Base-by-base conservation (phyloP, 371 early-diverging fungal species). In the Mortierella sp. region DNA sequence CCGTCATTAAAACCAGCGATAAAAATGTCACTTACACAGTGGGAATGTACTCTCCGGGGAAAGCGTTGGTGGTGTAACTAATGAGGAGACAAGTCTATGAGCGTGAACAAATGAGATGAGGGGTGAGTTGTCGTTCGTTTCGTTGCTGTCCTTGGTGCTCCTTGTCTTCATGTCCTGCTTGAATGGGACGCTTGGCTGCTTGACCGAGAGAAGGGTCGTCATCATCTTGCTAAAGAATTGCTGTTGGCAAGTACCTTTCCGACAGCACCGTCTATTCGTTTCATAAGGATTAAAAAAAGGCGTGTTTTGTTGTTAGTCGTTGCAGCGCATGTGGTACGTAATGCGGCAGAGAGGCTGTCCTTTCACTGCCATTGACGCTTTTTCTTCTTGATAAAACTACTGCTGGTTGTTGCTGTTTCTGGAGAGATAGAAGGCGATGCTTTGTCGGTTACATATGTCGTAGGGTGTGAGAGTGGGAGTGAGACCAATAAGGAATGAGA, bases 41-140 rank as follows among this genome's bases (percentile, higher is more conserved):
- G 78, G 98, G 98, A 79, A 98, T 97, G 88, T 98, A 98, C 91
- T 98, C 98, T 69, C 97, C 98, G 48, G 98, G 98, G 92, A 98
- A 99, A 37, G 98, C 98, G 90, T 98, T 98, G 79, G 98, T 97
- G 55, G 98, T 98, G 90, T 98, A 99, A 83, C 94, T 94, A 88
- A 98, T 98, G 76, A 99, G 91, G 55, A 98, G 92, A 89, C 98
- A 98, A 19, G 99, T 98, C 91, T 98, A 98, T 43, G 43, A 40
- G 43, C 21, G 34, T 11, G 24, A 43, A 72, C 96, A 76, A 96
- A 96, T 92, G 96, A 96, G 50, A 71, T 44, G 72, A 31, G 34
- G 43, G 46, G 40, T 59, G 1, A 19, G 6, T 46, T 19, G 48
- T 16, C 13, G 6, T n/a, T 31, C 16, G 31, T 59, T 3, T 59